Conservation (phyloP, 163 green algal species). For the Scenedesmus sp. region DNA sequence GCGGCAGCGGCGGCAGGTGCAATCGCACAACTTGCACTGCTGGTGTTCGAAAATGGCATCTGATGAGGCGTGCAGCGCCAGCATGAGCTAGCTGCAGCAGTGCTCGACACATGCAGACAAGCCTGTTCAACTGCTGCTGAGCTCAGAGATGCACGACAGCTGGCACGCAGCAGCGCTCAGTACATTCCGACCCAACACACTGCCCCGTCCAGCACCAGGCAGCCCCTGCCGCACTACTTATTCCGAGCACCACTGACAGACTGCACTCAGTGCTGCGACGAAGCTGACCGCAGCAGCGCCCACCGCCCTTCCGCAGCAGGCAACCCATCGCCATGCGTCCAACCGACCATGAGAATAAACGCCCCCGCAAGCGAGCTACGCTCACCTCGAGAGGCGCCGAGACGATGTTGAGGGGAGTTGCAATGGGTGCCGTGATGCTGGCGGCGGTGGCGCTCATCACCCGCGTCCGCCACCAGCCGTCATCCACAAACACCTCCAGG, state of each 20-base stretch:
- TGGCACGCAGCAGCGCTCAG: conserved; percentile 9
- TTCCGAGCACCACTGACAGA: neutral
- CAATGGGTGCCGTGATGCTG: conserved; percentile 10
- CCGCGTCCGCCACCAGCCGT: conserved; percentile 34
- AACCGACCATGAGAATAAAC: neutral
- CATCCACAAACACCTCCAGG: conserved; percentile 47
- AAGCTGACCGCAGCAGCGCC: no score
- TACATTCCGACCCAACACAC: neutral
- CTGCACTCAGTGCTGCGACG: no score
- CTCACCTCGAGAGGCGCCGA: neutral
- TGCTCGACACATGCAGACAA: no score
- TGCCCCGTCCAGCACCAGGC: no score
- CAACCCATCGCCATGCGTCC: no score
- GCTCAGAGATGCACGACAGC: neutral
- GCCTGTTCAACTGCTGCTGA: neutral
- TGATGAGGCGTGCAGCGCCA: no score
- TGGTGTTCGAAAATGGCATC: no score
- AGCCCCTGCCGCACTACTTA: neutral
- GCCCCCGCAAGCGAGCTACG: neutral
- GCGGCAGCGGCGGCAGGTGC: neutral
- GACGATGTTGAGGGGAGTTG: conserved; percentile 14
- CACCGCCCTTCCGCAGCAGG: no score
- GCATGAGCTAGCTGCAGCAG: no score
- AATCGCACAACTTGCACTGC: no score
- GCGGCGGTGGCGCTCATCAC: conserved; percentile 16